These are phyloP conservation scores for Lolium perenne DNA, from an alignment of 176 grass and related monocot species.

Conservation along the genomic window DNA sequence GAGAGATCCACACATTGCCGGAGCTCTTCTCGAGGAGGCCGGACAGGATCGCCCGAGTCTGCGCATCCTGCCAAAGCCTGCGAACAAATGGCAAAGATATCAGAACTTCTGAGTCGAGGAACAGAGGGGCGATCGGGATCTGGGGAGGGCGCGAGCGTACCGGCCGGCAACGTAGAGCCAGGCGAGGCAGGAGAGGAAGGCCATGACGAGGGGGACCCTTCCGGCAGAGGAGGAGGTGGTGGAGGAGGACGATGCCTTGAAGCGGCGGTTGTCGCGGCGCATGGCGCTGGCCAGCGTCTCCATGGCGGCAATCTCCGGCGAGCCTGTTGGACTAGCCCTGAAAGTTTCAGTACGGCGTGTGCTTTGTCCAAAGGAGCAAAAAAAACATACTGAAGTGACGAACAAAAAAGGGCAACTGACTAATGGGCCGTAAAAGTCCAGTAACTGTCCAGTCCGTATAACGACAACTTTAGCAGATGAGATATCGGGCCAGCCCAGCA, in stretches of 20 bases:
- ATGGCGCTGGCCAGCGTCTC: constrained; percentile 76
- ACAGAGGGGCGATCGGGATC: constrained; percentile 10
- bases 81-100: neutral
- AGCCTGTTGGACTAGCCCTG: neutral
- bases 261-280: constrained; percentile 62
- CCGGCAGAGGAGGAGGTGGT: constrained; percentile 41
- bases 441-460: too few species aligned
- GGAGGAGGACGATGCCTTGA: constrained; percentile 43
- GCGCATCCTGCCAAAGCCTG: constrained; percentile 96
- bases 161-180: constrained; percentile 96
- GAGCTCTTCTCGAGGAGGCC: constrained; percentile 83
- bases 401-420: too few species aligned
- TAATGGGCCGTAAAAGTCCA: neutral
- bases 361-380: neutral
- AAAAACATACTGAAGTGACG: neutral
- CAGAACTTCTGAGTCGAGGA: neutral
- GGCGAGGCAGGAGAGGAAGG: constrained; percentile 93
- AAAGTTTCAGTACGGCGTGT: neutral
- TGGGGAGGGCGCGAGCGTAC: constrained; percentile 40
- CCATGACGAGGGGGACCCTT: constrained; percentile 75
- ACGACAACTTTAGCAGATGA: too few species aligned
- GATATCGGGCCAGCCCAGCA: too few species aligned
- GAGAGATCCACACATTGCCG: constrained; percentile 67
- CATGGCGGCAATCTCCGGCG: constrained; percentile 67
- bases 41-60: constrained; percentile 80